These are phyloP conservation scores for Barnettozyma siamensis DNA, from an alignment of 805 yeast species.

Conservation along the genomic window DNA sequence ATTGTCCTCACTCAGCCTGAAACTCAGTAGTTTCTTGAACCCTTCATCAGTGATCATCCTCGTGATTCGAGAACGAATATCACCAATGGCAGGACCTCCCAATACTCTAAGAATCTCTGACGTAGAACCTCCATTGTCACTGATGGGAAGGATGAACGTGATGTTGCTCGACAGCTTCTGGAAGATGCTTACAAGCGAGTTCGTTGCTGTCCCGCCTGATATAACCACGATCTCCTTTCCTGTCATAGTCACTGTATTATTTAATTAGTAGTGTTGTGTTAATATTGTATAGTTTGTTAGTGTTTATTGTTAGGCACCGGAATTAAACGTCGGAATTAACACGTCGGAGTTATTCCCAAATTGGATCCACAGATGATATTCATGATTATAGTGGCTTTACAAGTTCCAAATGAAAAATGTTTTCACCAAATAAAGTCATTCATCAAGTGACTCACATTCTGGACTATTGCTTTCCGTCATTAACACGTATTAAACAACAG, in stretches of 20 bases:
- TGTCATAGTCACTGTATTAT: not conserved
- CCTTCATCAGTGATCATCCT: constrained; percentile 57
- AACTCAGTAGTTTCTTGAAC: constrained; percentile 33
- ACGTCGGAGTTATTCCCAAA: no score
- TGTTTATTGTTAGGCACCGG: no score
- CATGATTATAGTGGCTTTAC: no score
- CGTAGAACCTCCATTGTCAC: constrained; percentile 94
- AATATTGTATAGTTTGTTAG: no score
- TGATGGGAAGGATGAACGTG: constrained; percentile 71
- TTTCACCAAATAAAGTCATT: no score
- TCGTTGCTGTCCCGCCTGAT: constrained; percentile 90
- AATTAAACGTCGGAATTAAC: no score
- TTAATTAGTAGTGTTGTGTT: no score
- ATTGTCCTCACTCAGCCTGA: constrained; percentile 45
- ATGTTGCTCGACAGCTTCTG: constrained; percentile 37
- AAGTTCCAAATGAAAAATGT: no score
- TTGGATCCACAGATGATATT: no score
- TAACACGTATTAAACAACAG: no score
- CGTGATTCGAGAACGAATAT: constrained; percentile 75
- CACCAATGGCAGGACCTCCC: constrained; percentile 97
- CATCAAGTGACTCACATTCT: no score
- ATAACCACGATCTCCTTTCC: constrained; percentile 29
- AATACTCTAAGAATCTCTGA: constrained; percentile 79
- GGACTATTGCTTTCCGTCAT: no score
- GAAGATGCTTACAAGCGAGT: constrained; percentile 61